Base-by-base conservation (phyloP, 352 stramenopile genomes). In the Pythium volutum region DNA sequence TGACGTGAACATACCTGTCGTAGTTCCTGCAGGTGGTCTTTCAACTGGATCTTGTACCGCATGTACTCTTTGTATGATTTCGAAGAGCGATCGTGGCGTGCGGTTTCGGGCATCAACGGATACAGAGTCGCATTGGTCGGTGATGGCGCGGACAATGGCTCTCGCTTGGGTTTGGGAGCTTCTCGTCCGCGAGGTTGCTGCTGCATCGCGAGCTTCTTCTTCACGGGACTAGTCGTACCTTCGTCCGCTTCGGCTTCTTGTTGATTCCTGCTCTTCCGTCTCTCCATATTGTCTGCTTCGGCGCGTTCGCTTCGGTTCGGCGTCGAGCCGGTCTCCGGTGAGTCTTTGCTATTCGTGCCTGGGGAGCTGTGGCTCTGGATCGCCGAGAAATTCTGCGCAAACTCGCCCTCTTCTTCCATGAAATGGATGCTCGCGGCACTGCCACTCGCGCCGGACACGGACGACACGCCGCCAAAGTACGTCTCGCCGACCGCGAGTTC, bases 401-500 rank as follows among this genome's bases (percentile, higher is more conserved):
- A 73, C 22, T 69, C 70, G 8, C 63, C 58, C 34, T 76, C 75
- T 29, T 87, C 76, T 8, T 88, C 79, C 14, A 88, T 73, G 26
- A 82, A 87, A 45, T 88, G 79, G 55, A 83, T 74, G 26, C 79
- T 88, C 23, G 71, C 67, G 22, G 76, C 65, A 49, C 71, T 74
- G 26, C 79, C 70, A 43, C 71, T 87, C 9, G 74, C 70, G n/a
- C 76, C 71, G 4, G 83, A 84, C 18, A 91, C 81, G 0, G 81
- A 91, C 16, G 81, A 91, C 12, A 91, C 70, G n/a, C 76, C 75
- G 33, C 81, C 81, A 63, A 91, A 91, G 56, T 80, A 86, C 4
- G 77, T 85, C 47, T 71, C 48, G 18, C 81, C 53, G 18, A 80
- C 41, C 1, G 48, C 15, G 74, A 65, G 18, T 42, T 61, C 36